These are phyloP conservation scores for Rhizopogon rudus DNA, from an alignment of 768 basidiomycete species.

Conservation along the genomic window DNA sequence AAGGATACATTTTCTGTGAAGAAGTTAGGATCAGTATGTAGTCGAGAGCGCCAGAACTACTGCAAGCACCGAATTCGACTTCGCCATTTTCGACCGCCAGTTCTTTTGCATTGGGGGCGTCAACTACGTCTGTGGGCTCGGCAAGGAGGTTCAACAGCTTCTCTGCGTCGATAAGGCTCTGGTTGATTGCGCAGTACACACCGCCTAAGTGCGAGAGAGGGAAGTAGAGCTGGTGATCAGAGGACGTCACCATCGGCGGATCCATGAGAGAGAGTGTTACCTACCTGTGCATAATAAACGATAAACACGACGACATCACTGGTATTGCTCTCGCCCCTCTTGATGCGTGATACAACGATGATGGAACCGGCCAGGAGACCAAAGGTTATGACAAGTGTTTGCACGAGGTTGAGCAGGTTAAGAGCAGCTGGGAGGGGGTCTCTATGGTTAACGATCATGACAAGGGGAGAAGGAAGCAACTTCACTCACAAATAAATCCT, in stretches of 20 bases:
- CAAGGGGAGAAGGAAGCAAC: no score
- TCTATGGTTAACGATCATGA: background rate
- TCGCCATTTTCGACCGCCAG: constrained; percentile 68
- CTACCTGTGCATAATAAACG: constrained; percentile 73
- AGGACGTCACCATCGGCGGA: background rate
- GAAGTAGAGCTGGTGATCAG: background rate
- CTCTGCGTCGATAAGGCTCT: constrained; percentile 81
- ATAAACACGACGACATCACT: constrained; percentile 76
- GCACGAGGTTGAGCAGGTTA: constrained; percentile 69
- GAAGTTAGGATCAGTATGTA: background rate
- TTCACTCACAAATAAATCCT: constrained; percentile 60
- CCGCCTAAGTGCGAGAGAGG: constrained; percentile 29
- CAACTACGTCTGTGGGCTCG: constrained; percentile 80
- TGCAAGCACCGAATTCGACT: constrained; percentile 67
- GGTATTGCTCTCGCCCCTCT: constrained; percentile 42
- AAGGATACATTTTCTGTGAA: constrained; percentile 74
- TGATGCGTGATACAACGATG: constrained; percentile 70
- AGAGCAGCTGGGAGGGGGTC: constrained; percentile 44
- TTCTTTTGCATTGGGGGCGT: constrained; percentile 72
- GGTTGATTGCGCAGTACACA: constrained; percentile 72
- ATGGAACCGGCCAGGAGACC: constrained; percentile 70
- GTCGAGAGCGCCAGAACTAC: no score
- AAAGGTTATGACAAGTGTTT: constrained; percentile 72
- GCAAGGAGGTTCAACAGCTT: constrained; percentile 75
- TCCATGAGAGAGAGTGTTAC: constrained; percentile 7